phyloP scores from a whole-genome alignment of 1,284 basidiomycete species.

The Leccinum cinnamomeum region DNA sequence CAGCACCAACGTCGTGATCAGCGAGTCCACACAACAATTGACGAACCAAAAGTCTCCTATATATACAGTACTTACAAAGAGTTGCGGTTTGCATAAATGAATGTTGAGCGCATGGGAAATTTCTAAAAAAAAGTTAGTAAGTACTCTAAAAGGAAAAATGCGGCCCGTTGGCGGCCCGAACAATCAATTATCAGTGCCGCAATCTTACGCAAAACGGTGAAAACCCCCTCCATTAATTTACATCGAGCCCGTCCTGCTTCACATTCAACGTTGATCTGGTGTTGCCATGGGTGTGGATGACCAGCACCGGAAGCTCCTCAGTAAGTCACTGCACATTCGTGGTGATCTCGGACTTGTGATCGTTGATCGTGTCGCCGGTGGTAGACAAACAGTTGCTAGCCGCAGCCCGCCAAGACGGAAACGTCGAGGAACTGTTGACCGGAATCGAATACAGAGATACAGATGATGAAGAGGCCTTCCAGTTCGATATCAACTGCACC shows the following conservation, averaged over 20 bases:
- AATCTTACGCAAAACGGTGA: not conserved
- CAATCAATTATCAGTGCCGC: no score
- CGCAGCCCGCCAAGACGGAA: slow-evolving; percentile 29
- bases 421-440: slow-evolving; percentile 31
- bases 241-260: not conserved
- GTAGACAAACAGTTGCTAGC: slow-evolving; percentile 31
- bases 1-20: no score
- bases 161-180: no score
- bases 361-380: not conserved
- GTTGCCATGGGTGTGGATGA: slow-evolving; percentile 17
- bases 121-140: no score
- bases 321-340: slow-evolving; percentile 10
- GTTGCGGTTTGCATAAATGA: no score
- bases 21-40: no score
- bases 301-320: slow-evolving; percentile 23
- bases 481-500: slow-evolving; percentile 34
- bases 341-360: not conserved
- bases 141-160: no score
- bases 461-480: slow-evolving; percentile 17
- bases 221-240: not conserved
- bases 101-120: no score
- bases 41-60: no score
- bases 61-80: no score
- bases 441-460: slow-evolving; percentile 23
- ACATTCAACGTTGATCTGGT: not conserved